Conservation (phyloP, 164 flowering plant species). For the Vitis amurensis region DNA sequence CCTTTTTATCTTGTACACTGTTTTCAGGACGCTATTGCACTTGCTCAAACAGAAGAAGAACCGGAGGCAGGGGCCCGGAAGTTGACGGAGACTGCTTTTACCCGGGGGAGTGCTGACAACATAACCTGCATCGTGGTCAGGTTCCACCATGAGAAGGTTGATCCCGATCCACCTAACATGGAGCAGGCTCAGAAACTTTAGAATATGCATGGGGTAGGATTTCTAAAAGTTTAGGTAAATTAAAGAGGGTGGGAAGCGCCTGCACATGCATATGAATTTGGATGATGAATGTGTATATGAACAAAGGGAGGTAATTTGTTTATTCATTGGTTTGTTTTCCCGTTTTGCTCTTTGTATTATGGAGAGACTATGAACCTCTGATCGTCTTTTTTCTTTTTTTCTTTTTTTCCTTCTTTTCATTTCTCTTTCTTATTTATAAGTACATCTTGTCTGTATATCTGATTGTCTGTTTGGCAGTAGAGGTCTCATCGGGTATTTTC, state of each 20-base stretch:
- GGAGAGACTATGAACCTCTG: background rate
- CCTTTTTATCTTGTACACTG: background rate
- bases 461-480: too few relatives aligned
- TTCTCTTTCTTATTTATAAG: too few relatives aligned
- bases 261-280: constrained; percentile 3
- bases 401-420: too few relatives aligned
- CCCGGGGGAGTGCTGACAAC: constrained; percentile 94
- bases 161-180: constrained; percentile 6
- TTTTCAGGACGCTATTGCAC: constrained; percentile 78
- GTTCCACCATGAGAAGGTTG: constrained; percentile 58
- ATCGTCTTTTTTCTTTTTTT: background rate
- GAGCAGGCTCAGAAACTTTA: constrained; percentile 1
- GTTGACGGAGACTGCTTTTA: constrained; percentile 80
- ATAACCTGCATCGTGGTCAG: constrained; percentile 95
- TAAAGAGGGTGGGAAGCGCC: too few relatives aligned
- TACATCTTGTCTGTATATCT: too few relatives aligned
- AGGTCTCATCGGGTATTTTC: background rate
- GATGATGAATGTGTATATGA: constrained; percentile 11
- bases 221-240: too few relatives aligned
- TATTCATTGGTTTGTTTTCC: constrained; percentile 15
- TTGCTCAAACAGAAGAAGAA: constrained; percentile 73
- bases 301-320: constrained; percentile 15
- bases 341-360: constrained; percentile 1
- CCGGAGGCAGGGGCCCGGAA: constrained; percentile 88
- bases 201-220: background rate